These are phyloP conservation scores for Coprinopsis marcescibilis DNA, from an alignment of 768 basidiomycete species.

Conservation along the genomic window DNA sequence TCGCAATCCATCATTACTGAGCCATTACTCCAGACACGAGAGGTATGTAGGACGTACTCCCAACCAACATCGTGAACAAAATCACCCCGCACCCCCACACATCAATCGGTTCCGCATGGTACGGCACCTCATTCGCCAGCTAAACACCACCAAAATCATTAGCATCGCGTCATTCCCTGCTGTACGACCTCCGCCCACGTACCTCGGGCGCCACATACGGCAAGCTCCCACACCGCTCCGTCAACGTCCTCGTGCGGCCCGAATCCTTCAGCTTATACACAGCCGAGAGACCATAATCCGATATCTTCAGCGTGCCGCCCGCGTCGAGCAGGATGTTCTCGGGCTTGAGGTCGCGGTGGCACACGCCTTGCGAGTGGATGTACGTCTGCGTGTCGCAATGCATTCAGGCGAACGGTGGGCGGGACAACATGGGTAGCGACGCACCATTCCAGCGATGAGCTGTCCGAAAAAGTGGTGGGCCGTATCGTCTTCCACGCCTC, in stretches of 20 bases:
- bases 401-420: slow-evolving; percentile 2
- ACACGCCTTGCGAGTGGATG: slow-evolving; percentile 85
- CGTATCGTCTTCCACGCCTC: slow-evolving; percentile 79
- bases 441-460: slow-evolving; percentile 75
- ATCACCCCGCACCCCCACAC: slow-evolving; percentile 97
- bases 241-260: slow-evolving; percentile 70
- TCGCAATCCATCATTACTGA: too few relatives aligned
- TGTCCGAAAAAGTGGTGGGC: slow-evolving; percentile 91
- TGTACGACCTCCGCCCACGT: too few relatives aligned
- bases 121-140: slow-evolving; percentile 64
- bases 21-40: too few relatives aligned
- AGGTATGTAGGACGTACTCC: slow-evolving; percentile 55
- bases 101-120: slow-evolving; percentile 90
- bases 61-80: slow-evolving; percentile 82
- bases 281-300: slow-evolving; percentile 91
- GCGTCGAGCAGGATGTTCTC: slow-evolving; percentile 89
- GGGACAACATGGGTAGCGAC: slow-evolving; percentile 18
- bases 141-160: slow-evolving; percentile 21
- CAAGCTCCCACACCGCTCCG: slow-evolving; percentile 84
- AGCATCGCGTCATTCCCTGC: neutral
- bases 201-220: slow-evolving; percentile 97
- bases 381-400: slow-evolving; percentile 48
- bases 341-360: slow-evolving; percentile 95
- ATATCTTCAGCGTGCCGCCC: slow-evolving; percentile 83
- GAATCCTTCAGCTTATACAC: slow-evolving; percentile 82